These are phyloP conservation scores for Trichosporon coremiiforme DNA, from an alignment of 1,284 basidiomycete genomes.

Conservation along the genomic window DNA sequence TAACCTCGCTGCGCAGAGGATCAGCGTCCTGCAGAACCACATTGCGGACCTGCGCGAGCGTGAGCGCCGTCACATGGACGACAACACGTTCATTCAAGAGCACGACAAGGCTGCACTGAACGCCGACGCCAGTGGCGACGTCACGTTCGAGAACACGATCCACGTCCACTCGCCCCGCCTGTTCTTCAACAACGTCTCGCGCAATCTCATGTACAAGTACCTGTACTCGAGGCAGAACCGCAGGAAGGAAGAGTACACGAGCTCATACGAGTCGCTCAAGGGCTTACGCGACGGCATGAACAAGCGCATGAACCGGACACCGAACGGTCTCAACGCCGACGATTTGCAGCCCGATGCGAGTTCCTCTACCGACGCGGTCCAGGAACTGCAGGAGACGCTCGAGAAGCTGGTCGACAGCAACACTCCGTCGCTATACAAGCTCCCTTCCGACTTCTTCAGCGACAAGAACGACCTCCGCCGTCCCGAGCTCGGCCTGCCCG, in stretches of 20 bases:
- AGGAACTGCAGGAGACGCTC: slow-evolving; percentile 28
- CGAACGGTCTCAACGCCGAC: slow-evolving; percentile 31
- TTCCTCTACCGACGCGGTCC: slow-evolving; percentile 16
- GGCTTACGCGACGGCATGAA: slow-evolving; percentile 42
- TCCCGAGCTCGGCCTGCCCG: slow-evolving; percentile 43
- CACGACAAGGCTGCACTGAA: slow-evolving; percentile 11
- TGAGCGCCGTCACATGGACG: slow-evolving; percentile 43
- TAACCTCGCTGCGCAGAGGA: slow-evolving; percentile 26
- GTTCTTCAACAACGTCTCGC: slow-evolving; percentile 74
- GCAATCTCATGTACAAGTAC: slow-evolving; percentile 85
- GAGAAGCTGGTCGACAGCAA: slow-evolving; percentile 34
- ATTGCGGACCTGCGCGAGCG: slow-evolving; percentile 35
- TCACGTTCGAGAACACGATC: slow-evolving; percentile 75
- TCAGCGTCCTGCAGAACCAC: slow-evolving; percentile 40
- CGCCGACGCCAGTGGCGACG: slow-evolving; percentile 18
- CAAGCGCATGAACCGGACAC: slow-evolving; percentile 30
- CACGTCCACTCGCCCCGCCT: slow-evolving; percentile 86
- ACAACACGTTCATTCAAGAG: slow-evolving; percentile 38
- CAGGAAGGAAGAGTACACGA: slow-evolving; percentile 78
- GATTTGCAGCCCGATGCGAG: slow-evolving; percentile 19
- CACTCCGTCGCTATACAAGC: slow-evolving; percentile 31
- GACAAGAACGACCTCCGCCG: slow-evolving; percentile 29
- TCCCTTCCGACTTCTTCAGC: slow-evolving; percentile 29
- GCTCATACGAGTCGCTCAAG: slow-evolving; percentile 71
- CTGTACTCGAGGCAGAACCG: slow-evolving; percentile 79